Base-by-base conservation (phyloP, 192 early-diverging fungal species). In the Coemansia sp. region DNA sequence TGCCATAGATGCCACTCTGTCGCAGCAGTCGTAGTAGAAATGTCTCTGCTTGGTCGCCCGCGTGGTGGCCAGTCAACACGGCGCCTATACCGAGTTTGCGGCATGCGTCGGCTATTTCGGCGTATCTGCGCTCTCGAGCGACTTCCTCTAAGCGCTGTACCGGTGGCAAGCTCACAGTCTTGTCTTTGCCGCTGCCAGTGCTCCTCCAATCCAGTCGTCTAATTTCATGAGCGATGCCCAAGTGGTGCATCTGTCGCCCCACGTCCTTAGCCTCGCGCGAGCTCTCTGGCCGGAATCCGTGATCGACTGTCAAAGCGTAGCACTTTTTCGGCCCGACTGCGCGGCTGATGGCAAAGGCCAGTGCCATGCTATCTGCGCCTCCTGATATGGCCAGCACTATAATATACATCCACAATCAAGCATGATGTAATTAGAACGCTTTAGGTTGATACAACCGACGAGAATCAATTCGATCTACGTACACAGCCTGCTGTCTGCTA, bases 291-390 rank as follows among this genome's bases (percentile, higher is more conserved):
- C 81, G 62, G 26, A 78, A 75, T 11, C 76, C 72, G 11, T 83
- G 81, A 45, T 83, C 81, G 1, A 83, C 64, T 1, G 81, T 83
- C 6, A 83, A 35, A 3, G 81, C 81, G 12, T 53, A 18, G 68
- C 76, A 78, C 55, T 72, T 71, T 12, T 35, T 21, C 12, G 72
- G 18, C 3, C 69, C 72, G 0, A 50, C 65, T 14, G 72, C 69
- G 0, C 36, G 69, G 13, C 72, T 72, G 62, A 69, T 66, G 12
- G 77, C 18, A 55, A 69, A 83, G 26, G 81, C 76, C 28, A 83
- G 62, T 47, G 81, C 81, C 76, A 83, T 78, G 55, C 81, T 83
- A 59, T 83, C 81, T 6, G 76, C 81, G 2, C 81, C 81, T 34
- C 81, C 81, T 2, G 81, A 83, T 35, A 83, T 67, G 0, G 81